Conservation (phyloP, 768 basidiomycete genomes). For the Rhodosporidiobolus odoratus region DNA sequence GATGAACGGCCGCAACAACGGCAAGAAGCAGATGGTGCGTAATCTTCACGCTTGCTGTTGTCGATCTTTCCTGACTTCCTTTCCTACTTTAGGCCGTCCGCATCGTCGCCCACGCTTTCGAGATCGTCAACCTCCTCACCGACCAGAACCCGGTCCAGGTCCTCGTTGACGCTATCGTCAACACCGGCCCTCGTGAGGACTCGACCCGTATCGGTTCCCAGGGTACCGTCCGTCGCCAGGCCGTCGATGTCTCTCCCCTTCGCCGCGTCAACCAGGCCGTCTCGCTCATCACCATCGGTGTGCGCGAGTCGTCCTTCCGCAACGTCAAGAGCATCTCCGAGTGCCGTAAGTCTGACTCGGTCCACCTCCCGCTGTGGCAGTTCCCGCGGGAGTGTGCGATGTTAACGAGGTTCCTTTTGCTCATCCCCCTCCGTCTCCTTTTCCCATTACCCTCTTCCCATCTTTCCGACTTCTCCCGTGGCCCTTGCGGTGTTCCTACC, state of each 20-base stretch:
- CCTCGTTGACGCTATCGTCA: slow-evolving; percentile 96
- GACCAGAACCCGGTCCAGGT: slow-evolving; percentile 99
- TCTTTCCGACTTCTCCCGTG: not conserved
- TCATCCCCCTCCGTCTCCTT: too few species aligned
- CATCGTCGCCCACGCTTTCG: slow-evolving; percentile 98
- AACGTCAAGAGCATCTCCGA: slow-evolving; percentile 99
- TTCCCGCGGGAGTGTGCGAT: slow-evolving; percentile 7
- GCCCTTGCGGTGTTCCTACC: not conserved
- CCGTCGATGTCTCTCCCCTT: slow-evolving; percentile 98
- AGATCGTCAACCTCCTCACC: slow-evolving; percentile 98
- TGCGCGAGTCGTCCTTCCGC: slow-evolving; percentile 99
- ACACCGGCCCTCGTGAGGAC: slow-evolving; percentile 99
- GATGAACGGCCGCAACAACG: slow-evolving; percentile 99
- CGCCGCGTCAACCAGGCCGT: slow-evolving; percentile 97
- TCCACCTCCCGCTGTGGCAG: slow-evolving; percentile 4
- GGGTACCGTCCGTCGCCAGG: slow-evolving; percentile 98
- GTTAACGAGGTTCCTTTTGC: slow-evolving; percentile 4
- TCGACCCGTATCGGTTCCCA: slow-evolving; percentile 99
- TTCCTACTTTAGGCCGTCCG: slow-evolving; percentile 62
- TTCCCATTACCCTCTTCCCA: not conserved
- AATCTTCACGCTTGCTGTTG: not conserved
- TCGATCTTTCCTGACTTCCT: not conserved
- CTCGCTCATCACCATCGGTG: slow-evolving; percentile 88
- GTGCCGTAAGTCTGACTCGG: slow-evolving; percentile 52
- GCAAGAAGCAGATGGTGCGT: slow-evolving; percentile 79